phyloP scores from a whole-genome alignment of 805 yeast species.

The Saccharomycopsis sp. region DNA sequence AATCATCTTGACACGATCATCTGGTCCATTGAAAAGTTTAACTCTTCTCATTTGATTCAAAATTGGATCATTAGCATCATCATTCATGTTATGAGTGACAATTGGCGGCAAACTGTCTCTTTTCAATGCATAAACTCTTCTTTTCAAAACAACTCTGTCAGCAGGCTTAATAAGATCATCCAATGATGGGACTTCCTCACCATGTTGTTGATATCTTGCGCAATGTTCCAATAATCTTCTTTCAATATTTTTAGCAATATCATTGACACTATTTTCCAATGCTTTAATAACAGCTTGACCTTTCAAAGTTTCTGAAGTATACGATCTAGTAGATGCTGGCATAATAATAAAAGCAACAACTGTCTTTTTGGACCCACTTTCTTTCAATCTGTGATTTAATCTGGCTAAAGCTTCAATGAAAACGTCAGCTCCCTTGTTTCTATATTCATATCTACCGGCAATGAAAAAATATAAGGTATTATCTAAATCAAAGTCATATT shows the following conservation, averaged over 20 bases:
- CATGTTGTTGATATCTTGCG: conserved; percentile 53
- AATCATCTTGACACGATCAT: conserved; percentile 88
- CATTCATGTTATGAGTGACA: conserved; percentile 94
- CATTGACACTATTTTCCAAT: conserved; percentile 79
- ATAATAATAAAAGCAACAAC: conserved; percentile 95
- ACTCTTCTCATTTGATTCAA: conserved; percentile 88
- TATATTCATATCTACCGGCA: conserved; percentile 94
- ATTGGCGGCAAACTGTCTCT: conserved; percentile 88
- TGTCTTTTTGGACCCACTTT: conserved; percentile 76
- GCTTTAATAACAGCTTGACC: conserved; percentile 96
- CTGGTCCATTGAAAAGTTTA: conserved; percentile 79
- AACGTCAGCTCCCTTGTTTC: conserved; percentile 95
- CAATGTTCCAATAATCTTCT: conserved; percentile 86
- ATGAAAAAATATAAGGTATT: conserved; percentile 92
- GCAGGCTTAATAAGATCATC: conserved; percentile 80
- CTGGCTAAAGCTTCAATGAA: conserved; percentile 90
- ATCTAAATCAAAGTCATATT: conserved; percentile 88
- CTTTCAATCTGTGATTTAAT: conserved; percentile 79
- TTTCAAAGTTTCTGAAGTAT: conserved; percentile 90
- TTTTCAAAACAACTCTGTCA: conserved; percentile 81
- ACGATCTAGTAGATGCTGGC: conserved; percentile 94
- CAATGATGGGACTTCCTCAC: conserved; percentile 65
- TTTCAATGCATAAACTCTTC: conserved; percentile 89
- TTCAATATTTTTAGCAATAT: conserved; percentile 82
- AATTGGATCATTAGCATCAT: conserved; percentile 86